Evolutionary conservation across 148 eudicot genomes (phyloP), one percentile per base, ranked within the genome.

Genomic region (Spergularia marina): DNA sequence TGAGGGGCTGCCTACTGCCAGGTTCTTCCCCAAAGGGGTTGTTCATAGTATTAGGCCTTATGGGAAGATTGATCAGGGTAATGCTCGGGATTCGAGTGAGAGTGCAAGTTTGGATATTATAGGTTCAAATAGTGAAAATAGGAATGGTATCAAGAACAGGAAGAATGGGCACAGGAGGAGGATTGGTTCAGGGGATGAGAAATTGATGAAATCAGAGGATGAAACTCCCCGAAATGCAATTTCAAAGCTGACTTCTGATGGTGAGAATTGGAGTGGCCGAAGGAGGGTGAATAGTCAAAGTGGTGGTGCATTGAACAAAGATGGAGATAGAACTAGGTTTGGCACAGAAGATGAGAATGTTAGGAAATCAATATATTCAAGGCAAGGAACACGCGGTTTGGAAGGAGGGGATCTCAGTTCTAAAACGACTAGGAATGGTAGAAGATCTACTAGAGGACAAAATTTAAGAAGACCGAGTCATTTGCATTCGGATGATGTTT

Each of bases 11-110:
- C 91, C 97, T 30, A 81, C 91, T 7, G 82, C 98, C 4, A 87
- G 98, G 85, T 91, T 88, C 80, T 89, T 91, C 18, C 98, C 98
- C 0, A 89, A 89, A 71, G 98, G 98, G 78, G 92, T 89, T 78
- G 94, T 93, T 84, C 94, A 93, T 73, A 90, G 97, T 71, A 49
- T 87, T 20, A 89, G 81, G 68, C 97, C 98, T 5, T 89, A 89
- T 62, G 87, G 87, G 47, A 85, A 72, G 76, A 25, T 76, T 40
- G 83, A 49, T 34, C 57, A 17, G 49, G 64, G 55, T 23, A 67
- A 34, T 66, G 61, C n/a, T 39, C 53, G 44, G n/a, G 64, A 15
- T 65, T 20, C 63, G 11, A 61, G 11, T 60, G 10, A 23, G 54
- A 53, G 2, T 51, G 51, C 59, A 25, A 17, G 25, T 25, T 23